Evolutionary conservation across 495 filamentous ascomycete genomes (phyloP), one percentile per base, ranked within the genome.

Genomic region (Penicillium subrubescens): DNA sequence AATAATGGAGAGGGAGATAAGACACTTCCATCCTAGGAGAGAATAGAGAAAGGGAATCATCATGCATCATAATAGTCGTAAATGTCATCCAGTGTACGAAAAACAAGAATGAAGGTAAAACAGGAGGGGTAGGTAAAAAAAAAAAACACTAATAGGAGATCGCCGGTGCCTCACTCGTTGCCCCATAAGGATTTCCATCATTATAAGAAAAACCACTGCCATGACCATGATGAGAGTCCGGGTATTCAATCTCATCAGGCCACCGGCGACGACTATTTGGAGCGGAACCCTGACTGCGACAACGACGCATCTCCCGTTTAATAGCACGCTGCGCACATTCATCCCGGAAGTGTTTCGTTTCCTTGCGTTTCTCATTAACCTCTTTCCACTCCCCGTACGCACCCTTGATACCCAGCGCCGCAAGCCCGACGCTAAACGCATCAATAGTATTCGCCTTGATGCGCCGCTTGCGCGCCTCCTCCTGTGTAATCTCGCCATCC

Each of bases 401-500:
- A 37, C 90, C 88, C 77, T 93, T 93, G 82, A 96, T 90, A 71
- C 93, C 92, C 35, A 96, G 80, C 3, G 91, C 92, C 14, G 93
- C 93, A 55, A 97, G 89, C 66, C 92, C 92, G 1, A 96, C 81
- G 39, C 89, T 89, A 3, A 92, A 89, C 12, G 87, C 87, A 73
- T 96, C 92, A 72, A 90, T 85, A 55, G 92, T 66, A 59, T 89
- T 82, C 19, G 89, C 89, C 74, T 91, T 96, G 12, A 86, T 84
- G 71, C 90, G 90, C 59, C 87, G 80, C 75, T 89, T 93, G 61
- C 86, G 82, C 54, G 92, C 92, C 73, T 95, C 87, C 61, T 92
- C 86, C 0, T 84, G 81, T 10, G 87, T 86, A 72, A 97, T 88
- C 65, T 89, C 83, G 33, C 92, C 92, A 67, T 94, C 88, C 37